Base-by-base conservation (phyloP, 192 early-diverging fungal genomes). In the Linnemannia hyalina region DNA sequence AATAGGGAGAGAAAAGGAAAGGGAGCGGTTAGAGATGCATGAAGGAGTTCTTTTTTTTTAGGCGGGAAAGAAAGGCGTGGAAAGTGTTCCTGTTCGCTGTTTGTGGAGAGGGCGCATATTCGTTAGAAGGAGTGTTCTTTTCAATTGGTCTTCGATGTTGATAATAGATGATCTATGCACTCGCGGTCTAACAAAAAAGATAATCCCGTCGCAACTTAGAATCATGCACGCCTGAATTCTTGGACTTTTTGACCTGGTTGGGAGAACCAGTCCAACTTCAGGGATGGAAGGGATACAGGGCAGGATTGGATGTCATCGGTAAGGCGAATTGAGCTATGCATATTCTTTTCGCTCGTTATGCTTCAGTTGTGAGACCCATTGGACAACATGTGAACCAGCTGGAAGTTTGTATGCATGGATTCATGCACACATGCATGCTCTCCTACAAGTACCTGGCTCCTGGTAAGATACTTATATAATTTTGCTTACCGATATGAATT, bases 251-350 rank as follows among this genome's bases (percentile, higher is more conserved):
- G 72, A 81, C 89, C 29, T 95, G 95, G 84, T 81, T 95, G 15
- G 95, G 95, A 22, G 94, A 95, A 52, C 93, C 91, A 18, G 93
- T 95, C 46, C 91, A 90, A 80, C 82, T 95, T 22, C 88, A 89
- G 10, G 93, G 93, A 6, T 95, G 94, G 94, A 91, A 92, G 73
- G 94, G 94, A 0, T 95, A 95, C 78, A 74, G 93, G 18, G 95
- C 93, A 15, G 95, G 93, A 26, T 82, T 95, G 29, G 95, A 95
- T 87, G 85, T 91, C 32, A 89, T 83, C 78, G 91, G 90, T 93
- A 90, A 82, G 82, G 52, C 44, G 13, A 15, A 46, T 9, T 46
- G 2, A 46, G 11, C 44, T 46, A 46, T 46, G 44, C 44, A 44
- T 46, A 46, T 15, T 46, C 16, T 29, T 68, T n/a, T 11, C 35